phyloP scores from a whole-genome alignment of 805 yeast species.

The Ogataea parapolymorpha region DNA sequence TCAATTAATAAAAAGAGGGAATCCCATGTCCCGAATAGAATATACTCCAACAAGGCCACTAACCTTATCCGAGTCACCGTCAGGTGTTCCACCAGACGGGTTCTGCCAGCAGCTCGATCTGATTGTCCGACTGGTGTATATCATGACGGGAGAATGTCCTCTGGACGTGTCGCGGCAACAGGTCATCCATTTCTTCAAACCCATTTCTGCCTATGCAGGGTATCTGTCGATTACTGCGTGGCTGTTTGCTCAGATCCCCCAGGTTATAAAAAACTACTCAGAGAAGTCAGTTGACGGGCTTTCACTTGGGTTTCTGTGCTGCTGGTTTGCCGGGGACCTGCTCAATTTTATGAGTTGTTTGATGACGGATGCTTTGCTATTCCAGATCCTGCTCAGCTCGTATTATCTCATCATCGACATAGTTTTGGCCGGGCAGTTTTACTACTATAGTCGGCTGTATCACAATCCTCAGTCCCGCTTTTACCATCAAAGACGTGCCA shows the following conservation, averaged over 20 bases:
- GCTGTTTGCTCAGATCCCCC: slow-evolving; percentile 76
- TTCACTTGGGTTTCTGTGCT: slow-evolving; percentile 53
- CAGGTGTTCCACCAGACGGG: slow-evolving; percentile 9
- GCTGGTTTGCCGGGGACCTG: slow-evolving; percentile 66
- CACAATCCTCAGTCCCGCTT: slow-evolving; percentile 33
- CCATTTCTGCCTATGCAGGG: slow-evolving; percentile 32
- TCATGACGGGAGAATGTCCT: slow-evolving; percentile 27
- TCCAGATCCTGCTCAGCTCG: slow-evolving; percentile 43
- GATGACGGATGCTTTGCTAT: slow-evolving; percentile 45
- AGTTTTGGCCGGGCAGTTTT: slow-evolving; percentile 43
- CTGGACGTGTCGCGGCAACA: slow-evolving; percentile 16
- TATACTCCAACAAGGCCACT: slow-evolving; percentile 4
- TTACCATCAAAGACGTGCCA: slow-evolving; percentile 20
- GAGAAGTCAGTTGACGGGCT: slow-evolving; percentile 66
- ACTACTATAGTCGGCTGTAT: slow-evolving; percentile 44
- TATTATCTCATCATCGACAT: slow-evolving; percentile 50
- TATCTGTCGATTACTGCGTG: slow-evolving; percentile 51
- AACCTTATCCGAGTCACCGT: neutral
- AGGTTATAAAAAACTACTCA: slow-evolving; percentile 55
- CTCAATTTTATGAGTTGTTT: slow-evolving; percentile 50
- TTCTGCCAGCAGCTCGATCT: slow-evolving; percentile 22
- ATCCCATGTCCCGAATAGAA: slow-evolving; percentile 7
- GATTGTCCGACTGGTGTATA: slow-evolving; percentile 21
- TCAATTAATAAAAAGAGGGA: neutral
- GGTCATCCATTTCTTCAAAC: slow-evolving; percentile 16